These are phyloP conservation scores for Heliamphora pulchella DNA, from an alignment of 179 eudicot genomes.

Conservation along the genomic window DNA sequence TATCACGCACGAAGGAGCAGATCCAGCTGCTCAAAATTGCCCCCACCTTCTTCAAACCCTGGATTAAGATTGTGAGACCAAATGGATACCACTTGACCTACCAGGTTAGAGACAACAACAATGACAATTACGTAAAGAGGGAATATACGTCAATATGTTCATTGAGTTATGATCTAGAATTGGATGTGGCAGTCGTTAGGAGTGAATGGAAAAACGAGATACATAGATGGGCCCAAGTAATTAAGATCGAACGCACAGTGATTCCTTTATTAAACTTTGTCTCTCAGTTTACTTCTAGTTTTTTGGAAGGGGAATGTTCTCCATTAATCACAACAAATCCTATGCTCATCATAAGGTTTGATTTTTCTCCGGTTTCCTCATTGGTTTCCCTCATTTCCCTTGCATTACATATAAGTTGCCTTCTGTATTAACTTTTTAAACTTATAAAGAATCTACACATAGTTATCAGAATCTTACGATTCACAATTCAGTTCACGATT, in stretches of 20 bases:
- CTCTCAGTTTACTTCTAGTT: neutral
- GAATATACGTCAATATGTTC: neutral
- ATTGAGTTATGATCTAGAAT: neutral
- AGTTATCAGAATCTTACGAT: too few relatives aligned
- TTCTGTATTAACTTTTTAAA: neutral
- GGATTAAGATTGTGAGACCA: neutral
- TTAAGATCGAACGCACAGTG: neutral
- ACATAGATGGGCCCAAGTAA: neutral
- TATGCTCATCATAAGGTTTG: neutral
- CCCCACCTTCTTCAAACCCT: neutral
- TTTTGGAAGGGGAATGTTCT: neutral
- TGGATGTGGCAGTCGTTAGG: neutral
- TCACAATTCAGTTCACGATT: too few relatives aligned
- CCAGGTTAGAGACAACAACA: neutral
- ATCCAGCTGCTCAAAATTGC: too few relatives aligned
- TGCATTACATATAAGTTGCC: neutral
- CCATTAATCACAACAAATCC: neutral
- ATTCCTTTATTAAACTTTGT: neutral
- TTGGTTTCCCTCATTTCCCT: neutral
- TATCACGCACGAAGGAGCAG: too few relatives aligned
- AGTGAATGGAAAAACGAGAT: neutral
- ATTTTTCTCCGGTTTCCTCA: neutral
- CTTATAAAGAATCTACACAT: too few relatives aligned
- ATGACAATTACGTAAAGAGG: neutral
- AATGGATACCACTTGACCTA: slow-evolving; percentile 9